Conservation (phyloP, 495 filamentous ascomycete genomes). For the Astrothelium subdiscretum region DNA sequence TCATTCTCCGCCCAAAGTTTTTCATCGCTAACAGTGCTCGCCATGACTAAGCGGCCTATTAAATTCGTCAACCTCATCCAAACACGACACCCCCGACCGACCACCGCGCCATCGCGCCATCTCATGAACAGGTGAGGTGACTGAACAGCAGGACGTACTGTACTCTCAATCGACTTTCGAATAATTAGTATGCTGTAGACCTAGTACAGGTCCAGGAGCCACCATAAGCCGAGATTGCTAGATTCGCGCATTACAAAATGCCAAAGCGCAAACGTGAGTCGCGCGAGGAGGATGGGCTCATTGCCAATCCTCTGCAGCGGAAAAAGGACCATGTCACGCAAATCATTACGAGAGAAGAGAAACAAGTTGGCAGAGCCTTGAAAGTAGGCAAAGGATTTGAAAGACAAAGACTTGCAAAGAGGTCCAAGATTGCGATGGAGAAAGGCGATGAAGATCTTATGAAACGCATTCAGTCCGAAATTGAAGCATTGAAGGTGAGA, state of each 20-base stretch:
- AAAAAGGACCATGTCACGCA: not conserved
- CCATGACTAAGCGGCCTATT: not conserved
- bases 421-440: slow-evolving; percentile 53
- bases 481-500: slow-evolving; percentile 61
- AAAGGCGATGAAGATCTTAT: slow-evolving; percentile 31
- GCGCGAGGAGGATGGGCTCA: not conserved
- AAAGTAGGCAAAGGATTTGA: slow-evolving; percentile 81
- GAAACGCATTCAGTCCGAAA: slow-evolving; percentile 56
- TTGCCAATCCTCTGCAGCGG: not conserved
- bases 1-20: too few relatives aligned
- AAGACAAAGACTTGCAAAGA: slow-evolving; percentile 71
- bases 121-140: too few relatives aligned
- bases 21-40: too few relatives aligned
- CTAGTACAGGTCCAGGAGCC: not conserved
- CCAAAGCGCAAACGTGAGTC: slow-evolving; percentile 15
- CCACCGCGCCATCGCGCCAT: too few relatives aligned
- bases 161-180: not conserved
- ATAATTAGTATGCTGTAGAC: not conserved
- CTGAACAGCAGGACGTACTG: not conserved
- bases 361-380: slow-evolving; percentile 9
- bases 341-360: slow-evolving; percentile 1
- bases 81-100: not conserved
- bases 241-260: slow-evolving; percentile 6
- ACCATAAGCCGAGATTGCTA: not conserved
- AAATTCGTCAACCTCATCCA: not conserved